These are phyloP conservation scores for Sugiyamaella neomexicana DNA, from an alignment of 1,139 yeast species.

Conservation along the genomic window DNA sequence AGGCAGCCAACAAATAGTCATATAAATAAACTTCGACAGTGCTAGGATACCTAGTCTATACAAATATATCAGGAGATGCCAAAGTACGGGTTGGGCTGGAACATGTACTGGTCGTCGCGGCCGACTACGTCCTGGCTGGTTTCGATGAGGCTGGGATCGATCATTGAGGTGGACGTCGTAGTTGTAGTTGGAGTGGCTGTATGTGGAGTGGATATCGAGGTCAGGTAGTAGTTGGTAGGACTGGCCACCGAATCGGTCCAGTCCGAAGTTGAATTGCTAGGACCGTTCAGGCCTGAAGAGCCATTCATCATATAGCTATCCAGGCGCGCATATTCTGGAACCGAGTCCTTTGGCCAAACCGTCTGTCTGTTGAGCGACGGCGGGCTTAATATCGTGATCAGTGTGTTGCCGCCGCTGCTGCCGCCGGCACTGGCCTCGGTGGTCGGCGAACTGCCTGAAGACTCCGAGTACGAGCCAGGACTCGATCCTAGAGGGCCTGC, in stretches of 20 bases:
- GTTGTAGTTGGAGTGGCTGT: not conserved
- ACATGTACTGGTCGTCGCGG: not conserved
- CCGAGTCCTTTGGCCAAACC: not conserved
- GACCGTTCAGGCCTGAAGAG: not conserved
- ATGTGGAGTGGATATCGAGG: not conserved
- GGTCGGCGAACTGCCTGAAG: slow-evolving; percentile 10
- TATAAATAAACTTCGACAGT: not conserved
- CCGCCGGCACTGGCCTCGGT: not conserved
- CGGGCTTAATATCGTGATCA: slow-evolving; percentile 1
- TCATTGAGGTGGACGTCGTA: slow-evolving; percentile 1
- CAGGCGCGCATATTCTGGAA: not conserved
- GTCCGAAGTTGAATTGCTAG: not conserved
- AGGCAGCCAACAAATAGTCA: not conserved
- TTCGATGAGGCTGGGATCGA: slow-evolving; percentile 1
- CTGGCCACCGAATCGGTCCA: not conserved
- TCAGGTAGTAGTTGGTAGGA: not conserved
- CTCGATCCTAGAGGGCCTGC: slow-evolving; percentile 1
- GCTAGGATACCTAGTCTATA: too few relatives aligned
- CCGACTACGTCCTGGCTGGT: not conserved
- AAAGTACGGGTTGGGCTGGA: not conserved
- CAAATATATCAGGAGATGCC: not conserved
- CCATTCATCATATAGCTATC: not conserved
- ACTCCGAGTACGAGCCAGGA: slow-evolving; percentile 11
- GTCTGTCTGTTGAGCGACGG: not conserved
- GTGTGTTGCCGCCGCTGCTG: too few relatives aligned